A percentile compares a stretch with the other conserved stretches of the same genome.
phyloP scores from a whole-genome alignment of 345 rosid genomes.

The Eucalyptus sp. region DNA sequence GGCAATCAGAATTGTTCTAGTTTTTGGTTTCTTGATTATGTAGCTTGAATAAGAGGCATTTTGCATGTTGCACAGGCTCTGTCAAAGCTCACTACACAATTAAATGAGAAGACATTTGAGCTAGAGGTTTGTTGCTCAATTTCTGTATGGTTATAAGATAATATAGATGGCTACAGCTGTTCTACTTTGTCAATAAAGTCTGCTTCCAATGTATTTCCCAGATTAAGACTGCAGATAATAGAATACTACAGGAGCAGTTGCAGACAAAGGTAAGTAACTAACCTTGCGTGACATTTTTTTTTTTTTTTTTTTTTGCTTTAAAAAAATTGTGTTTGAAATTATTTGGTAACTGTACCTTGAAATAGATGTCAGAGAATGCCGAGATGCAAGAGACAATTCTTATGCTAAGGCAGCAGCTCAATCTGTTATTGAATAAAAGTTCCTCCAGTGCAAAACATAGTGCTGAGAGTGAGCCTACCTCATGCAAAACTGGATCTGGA shows the following conservation, averaged over 20 bases:
- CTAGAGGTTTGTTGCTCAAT: slow-evolving; percentile 42
- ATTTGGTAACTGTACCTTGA: background rate
- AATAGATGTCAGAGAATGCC: slow-evolving; percentile 40
- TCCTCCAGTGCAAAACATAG: slow-evolving; percentile 10
- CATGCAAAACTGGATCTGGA: background rate
- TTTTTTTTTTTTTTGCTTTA: background rate
- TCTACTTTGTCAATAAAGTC: background rate
- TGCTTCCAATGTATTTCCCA: slow-evolving; percentile 4
- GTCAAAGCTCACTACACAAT: slow-evolving; percentile 43
- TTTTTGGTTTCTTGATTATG: background rate
- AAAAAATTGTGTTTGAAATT: background rate
- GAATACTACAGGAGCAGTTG: slow-evolving; percentile 62
- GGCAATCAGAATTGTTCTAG: background rate
- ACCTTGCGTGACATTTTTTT: background rate
- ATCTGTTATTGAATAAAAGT: slow-evolving; percentile 10
- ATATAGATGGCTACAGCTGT: background rate
- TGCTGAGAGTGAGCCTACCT: slow-evolving; percentile 10
- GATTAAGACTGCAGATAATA: slow-evolving; percentile 65
- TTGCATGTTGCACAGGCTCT: slow-evolving; percentile 21
- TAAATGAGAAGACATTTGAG: slow-evolving; percentile 53
- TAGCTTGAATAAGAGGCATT: background rate
- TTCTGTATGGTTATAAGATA: background rate
- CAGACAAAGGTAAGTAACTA: slow-evolving; percentile 40
- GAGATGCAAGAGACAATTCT: slow-evolving; percentile 59
- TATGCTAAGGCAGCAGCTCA: slow-evolving; percentile 40